Percentiles rank a stretch among this genome's conserved stretches.
Conservation (phyloP, 306 rosid genomes). For the Acmispon strigosus region DNA sequence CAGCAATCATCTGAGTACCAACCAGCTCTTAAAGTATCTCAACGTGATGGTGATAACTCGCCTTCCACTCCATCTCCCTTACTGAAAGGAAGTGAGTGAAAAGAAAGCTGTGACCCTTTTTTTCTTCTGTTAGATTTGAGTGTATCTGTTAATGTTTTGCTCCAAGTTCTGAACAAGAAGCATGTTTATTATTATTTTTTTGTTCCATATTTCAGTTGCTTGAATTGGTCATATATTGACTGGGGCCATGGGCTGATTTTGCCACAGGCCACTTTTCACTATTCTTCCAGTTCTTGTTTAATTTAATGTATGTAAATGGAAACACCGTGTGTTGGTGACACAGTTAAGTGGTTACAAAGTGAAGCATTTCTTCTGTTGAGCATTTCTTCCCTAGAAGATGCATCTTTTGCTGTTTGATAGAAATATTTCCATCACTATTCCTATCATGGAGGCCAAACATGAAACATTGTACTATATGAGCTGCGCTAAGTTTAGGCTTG, state of each 20-base stretch:
- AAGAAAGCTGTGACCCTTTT: background rate
- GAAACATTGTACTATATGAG: no score
- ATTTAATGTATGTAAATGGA: background rate
- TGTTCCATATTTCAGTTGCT: background rate
- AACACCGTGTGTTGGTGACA: background rate
- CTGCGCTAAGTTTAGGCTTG: no score
- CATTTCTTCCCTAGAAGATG: background rate
- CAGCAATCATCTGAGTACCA: constrained; percentile 32
- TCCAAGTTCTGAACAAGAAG: constrained; percentile 11
- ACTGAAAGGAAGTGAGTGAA: constrained; percentile 13
- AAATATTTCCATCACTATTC: no score
- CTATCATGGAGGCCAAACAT: no score
- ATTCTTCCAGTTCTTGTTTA: background rate
- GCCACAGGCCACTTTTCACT: background rate
- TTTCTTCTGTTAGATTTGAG: background rate
- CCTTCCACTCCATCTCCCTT: constrained; percentile 3
- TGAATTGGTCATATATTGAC: background rate
- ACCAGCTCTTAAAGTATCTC: background rate
- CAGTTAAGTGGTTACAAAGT: background rate
- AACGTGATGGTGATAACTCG: background rate
- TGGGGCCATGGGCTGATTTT: background rate
- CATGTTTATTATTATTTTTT: background rate
- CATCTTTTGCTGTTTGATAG: background rate
- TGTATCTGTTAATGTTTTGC: constrained; percentile 19
- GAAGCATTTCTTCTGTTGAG: background rate